Evolutionary conservation across 106 monocot genomes (phyloP).

Genomic region (Acorus gramineus): DNA sequence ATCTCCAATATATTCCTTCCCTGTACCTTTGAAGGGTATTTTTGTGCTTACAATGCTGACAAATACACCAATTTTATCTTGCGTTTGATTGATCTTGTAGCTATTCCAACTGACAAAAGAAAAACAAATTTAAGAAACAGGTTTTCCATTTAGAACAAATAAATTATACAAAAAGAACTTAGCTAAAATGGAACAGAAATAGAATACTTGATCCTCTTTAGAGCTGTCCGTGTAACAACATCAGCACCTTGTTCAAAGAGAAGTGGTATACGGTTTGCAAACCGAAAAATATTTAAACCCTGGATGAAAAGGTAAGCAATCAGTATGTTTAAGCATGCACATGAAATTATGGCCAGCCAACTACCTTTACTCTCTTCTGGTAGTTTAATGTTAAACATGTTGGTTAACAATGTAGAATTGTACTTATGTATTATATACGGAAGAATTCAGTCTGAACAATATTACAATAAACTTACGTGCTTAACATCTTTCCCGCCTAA

Average conservation of each 20-base stretch:
- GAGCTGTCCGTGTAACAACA: slow-evolving; percentile 88
- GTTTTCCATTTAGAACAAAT: too few relatives aligned
- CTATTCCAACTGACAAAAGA: slow-evolving; percentile 68
- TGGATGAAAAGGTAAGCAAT: slow-evolving; percentile 10
- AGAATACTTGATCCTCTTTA: slow-evolving; percentile 81
- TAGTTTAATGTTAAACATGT: too few relatives aligned
- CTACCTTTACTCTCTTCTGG: neutral
- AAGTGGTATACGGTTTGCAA: slow-evolving; percentile 96
- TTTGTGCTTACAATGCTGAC: slow-evolving; percentile 99
- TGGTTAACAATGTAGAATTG: too few relatives aligned
- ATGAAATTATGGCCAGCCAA: neutral
- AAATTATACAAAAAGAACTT: too few relatives aligned
- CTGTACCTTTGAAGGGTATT: slow-evolving; percentile 98
- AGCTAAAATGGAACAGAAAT: neutral
- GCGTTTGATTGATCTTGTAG: slow-evolving; percentile 90
- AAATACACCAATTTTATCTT: slow-evolving; percentile 99
- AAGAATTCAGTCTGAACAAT: neutral
- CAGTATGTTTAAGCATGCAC: neutral
- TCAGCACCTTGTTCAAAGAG: slow-evolving; percentile 99
- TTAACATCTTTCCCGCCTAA: slow-evolving; percentile 97
- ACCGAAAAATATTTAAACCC: slow-evolving; percentile 94
- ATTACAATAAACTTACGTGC: slow-evolving; percentile 38
- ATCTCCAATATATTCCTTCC: slow-evolving; percentile 98
- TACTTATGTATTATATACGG: too few relatives aligned
- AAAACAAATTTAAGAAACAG: neutral